These are phyloP conservation scores for Hypoxylon sp. DNA, from an alignment of 2,329 filamentous ascomycete genomes.

Conservation along the genomic window DNA sequence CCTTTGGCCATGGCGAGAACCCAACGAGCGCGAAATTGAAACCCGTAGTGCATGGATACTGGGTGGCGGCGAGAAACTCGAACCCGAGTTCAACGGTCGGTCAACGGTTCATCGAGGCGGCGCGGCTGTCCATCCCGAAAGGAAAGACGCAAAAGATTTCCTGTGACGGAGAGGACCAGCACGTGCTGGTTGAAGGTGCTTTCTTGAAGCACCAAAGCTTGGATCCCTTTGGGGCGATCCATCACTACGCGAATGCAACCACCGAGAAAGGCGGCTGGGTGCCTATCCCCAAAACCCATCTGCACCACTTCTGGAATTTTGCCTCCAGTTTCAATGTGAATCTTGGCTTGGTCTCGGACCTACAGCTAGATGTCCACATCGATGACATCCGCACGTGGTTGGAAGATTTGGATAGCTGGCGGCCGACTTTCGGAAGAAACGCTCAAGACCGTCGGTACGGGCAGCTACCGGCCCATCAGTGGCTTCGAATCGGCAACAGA, in stretches of 20 bases:
- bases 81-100: constrained; percentile 18
- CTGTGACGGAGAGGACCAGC: neutral
- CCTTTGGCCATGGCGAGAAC: no score
- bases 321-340: constrained; percentile 31
- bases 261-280: constrained; percentile 12
- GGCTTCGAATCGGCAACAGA: constrained; percentile 12
- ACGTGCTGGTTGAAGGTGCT: constrained; percentile 18
- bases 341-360: constrained; percentile 6
- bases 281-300: constrained; percentile 14
- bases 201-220: constrained; percentile 18
- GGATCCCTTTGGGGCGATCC: constrained; percentile 20
- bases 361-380: constrained; percentile 18
- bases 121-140: neutral
- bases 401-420: constrained; percentile 14
- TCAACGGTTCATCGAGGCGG: neutral
- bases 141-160: neutral
- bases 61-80: neutral
- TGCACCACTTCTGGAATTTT: constrained; percentile 19
- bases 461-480: constrained; percentile 22
- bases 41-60: constrained; percentile 4
- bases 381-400: constrained; percentile 24
- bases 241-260: constrained; percentile 11
- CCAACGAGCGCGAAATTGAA: no score
- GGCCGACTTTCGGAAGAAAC: neutral
- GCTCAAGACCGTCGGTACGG: constrained; percentile 15